Evolutionary conservation across 2,329 filamentous ascomycete genomes (phyloP), one percentile per base, ranked within the genome.

Genomic region (Graphiopsis chlorocephala): DNA sequence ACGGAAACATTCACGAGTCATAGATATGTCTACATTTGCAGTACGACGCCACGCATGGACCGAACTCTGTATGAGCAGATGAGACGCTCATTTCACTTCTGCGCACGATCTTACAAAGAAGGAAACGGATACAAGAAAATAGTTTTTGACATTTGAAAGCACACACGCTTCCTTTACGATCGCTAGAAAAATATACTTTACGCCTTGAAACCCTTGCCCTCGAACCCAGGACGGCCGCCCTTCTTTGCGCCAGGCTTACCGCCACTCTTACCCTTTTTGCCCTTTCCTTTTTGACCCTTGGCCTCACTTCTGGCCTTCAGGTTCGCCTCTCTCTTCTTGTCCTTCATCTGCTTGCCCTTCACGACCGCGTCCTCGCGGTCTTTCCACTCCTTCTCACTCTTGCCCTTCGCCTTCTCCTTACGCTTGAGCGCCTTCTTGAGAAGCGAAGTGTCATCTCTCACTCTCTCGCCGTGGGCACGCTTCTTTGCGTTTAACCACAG

Each of bases 371-470:
- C 78, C 23, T 79, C 72, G 17, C 81, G 72, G 64, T 83, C 81
- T 63, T 79, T 79, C 81, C 95, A 98, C 74, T 95, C 92, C 75
- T 90, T 89, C 77, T 92, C 92, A 75, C 91, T 96, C 86, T 95
- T 96, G 79, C 89, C 90, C 86, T 97, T 98, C 61, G 86, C 82
- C 70, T 89, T 87, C 73, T 97, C 92, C 81, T 97, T 96, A 70
- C 94, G 88, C 85, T 97, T 97, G 70, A 98, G 83, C 0, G 93
- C 91, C 83, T 97, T 97, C 84, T 97, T 97, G 29, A 99, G 84
- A 64, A 97, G 80, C 53, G 86, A 87, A 68, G 92, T 92, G 76
- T 97, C 92, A 74, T 98, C 93, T 66, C 88, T 88, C 35, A 97
- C 89, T 75, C 92, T 91, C 74, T 97, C 93, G 57, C 95, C 95